phyloP scores from a whole-genome alignment of 345 rosid species.

The Eucalyptus erythrocorys region DNA sequence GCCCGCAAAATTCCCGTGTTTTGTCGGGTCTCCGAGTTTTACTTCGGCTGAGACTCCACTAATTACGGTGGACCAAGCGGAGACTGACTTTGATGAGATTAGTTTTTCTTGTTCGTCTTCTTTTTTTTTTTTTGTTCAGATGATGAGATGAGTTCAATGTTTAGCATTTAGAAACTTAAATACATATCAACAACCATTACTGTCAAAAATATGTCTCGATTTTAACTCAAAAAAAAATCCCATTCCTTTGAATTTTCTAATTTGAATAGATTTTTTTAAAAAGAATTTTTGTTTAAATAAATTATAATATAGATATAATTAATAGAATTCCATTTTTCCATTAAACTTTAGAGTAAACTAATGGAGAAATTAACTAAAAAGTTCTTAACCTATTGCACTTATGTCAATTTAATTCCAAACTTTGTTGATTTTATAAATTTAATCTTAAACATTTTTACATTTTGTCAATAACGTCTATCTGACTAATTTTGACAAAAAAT shows the following conservation, averaged over 20 bases:
- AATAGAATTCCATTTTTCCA: neutral
- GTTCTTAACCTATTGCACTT: neutral
- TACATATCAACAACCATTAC: neutral
- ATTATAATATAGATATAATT: no score
- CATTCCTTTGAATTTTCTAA: neutral
- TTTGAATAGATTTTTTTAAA: neutral
- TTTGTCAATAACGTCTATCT: neutral
- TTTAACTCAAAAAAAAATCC: neutral
- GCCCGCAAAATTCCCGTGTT: neutral
- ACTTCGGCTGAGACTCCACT: neutral
- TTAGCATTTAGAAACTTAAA: neutral
- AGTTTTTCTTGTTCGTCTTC: neutral
- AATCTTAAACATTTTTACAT: fast-evolving
- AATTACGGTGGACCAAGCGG: neutral
- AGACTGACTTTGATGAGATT: neutral
- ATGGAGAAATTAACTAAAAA: neutral
- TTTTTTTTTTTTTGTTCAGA: neutral
- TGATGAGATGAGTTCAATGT: neutral
- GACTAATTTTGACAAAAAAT: no score
- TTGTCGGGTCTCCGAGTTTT: neutral
- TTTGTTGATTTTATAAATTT: no score
- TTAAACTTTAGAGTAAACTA: neutral
- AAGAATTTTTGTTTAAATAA: neutral
- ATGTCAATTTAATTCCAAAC: no score
- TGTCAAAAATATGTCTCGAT: no score